Evolutionary conservation across 148 eudicot species (phyloP), one percentile per base, ranked within the genome.

Genomic region (Oxyria digyna): DNA sequence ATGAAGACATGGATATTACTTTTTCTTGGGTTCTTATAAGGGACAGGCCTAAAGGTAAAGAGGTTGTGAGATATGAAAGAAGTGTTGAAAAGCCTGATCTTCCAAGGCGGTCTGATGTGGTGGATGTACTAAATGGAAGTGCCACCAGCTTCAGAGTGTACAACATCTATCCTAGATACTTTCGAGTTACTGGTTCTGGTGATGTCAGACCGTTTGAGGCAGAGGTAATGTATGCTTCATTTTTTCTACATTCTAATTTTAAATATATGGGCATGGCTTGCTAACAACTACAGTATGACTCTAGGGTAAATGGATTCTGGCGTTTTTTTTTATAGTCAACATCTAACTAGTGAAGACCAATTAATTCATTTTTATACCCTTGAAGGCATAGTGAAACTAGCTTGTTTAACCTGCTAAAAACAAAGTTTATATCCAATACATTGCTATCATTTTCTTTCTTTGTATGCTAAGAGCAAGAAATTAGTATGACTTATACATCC

Each of bases 141-240:
- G 62, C 72, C 64, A 74, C 81, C 32, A 89, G 90, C 82, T 90
- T 93, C 68, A 82, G 89, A 76, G 79, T 88, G 31, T 35, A 74
- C 46, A 85, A 84, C 67, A 77, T 87, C 73, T 90, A 81, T 72
- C 82, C 97, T 24, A 86, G 95, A 77, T 83, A 80, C 75, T 84
- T 93, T 66, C 82, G 98, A 69, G 98, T 93, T 45, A 93, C 98
- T 67, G 96, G 98, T 73, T 90, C 98, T 46, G 98, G 96, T 68
- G 98, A 93, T 59, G 98, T 88, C 52, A 85, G 98, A 54, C 83
- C 91, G 24, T 82, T 93, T 69, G 98, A 93, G 33, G 78, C 79
- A 42, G 87, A 78, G 98, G 98, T 93, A 79, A 68, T 82, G 23
- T 72, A 40, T 72, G 32, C 69, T 67, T 18, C 18, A 67, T 46